Conservation (phyloP, 2,329 filamentous ascomycete genomes). For the Balansia obtecta region DNA sequence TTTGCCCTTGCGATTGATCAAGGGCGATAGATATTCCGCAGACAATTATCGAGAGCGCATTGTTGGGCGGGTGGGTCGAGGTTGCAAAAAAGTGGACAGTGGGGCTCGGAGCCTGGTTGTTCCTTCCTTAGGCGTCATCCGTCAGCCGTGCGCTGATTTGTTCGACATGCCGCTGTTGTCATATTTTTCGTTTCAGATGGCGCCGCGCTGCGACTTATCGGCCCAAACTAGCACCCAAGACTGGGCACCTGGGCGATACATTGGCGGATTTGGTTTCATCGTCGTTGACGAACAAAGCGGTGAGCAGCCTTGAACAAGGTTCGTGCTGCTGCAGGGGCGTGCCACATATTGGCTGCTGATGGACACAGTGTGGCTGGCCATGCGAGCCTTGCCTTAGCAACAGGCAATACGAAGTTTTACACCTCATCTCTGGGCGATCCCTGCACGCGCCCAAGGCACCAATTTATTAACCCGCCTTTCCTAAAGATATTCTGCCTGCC, state of each 20-base stretch:
- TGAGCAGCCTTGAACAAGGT: too few species aligned
- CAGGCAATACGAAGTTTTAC: slow-evolving; percentile 5
- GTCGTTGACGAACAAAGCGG: too few species aligned
- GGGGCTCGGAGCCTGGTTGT: not conserved
- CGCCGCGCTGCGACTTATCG: not conserved
- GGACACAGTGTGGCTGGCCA: not conserved
- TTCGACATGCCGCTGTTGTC: not conserved
- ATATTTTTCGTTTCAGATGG: not conserved
- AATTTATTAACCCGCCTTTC: not conserved
- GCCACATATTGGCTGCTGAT: not conserved
- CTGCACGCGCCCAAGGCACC: not conserved
- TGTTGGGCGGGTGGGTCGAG: not conserved
- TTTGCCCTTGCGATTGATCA: too few species aligned
- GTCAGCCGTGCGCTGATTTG: not conserved
- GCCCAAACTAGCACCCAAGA: not conserved
- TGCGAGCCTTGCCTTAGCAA: not conserved
- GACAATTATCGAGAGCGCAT: not conserved
- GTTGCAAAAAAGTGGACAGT: not conserved
- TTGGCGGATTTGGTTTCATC: too few species aligned
- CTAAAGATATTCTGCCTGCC: not conserved
- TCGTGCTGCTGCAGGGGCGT: too few species aligned
- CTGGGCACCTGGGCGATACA: too few species aligned
- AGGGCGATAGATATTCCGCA: too few species aligned
- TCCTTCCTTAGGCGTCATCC: not conserved
- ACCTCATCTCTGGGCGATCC: not conserved